Base-by-base conservation (phyloP, 805 yeast genomes). In the Pichia heedii region DNA sequence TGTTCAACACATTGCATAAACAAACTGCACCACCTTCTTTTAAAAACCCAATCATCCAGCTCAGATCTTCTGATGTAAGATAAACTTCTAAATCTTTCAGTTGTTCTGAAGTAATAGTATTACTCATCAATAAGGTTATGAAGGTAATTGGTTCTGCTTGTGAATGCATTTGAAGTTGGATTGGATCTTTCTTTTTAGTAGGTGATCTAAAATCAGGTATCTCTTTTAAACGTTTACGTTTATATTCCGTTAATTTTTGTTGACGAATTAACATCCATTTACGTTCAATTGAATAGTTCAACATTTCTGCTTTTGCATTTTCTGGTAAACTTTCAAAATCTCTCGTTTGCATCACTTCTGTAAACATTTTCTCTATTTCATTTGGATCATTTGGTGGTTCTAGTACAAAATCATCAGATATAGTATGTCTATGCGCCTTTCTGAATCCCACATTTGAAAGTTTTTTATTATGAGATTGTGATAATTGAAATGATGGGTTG, bases 251-350 rank as follows among this genome's bases (percentile, higher is more conserved):
- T 37, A 85, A 71, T 21, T 82, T 78, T 60, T 88, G 96, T 60
- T 89, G 97, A 51, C 83, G 78, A 34, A 89, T 81, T 51, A 89
- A 71, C 81, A 85, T 79, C 95, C 96, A 88, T 63, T 90, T 90
- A 54, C 87, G 85, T 39, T 82, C 85, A 0, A 76, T 66, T 36
- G 83, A 75, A 57, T 83, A 88, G 52, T 73, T 74, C 54, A 77
- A 70, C 84, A 90, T 79, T 56, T 85, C 93, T 44, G 69, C 73
- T 51, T 80, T 79, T 3, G 93, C 95, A 41, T 74, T 76, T 22
- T 76, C 76, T 0, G 96, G 68, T 30, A 65, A 51, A 32, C 73
- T 68, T 40, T 69, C 77, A 62, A 86, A 83, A 58, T 89, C 94
- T 54, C 96, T 76, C 53, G 79, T 78, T 41, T 76, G 80, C 90